phyloP scores from a whole-genome alignment of 1,284 basidiomycete genomes.

The Ceratobasidium sp. region DNA sequence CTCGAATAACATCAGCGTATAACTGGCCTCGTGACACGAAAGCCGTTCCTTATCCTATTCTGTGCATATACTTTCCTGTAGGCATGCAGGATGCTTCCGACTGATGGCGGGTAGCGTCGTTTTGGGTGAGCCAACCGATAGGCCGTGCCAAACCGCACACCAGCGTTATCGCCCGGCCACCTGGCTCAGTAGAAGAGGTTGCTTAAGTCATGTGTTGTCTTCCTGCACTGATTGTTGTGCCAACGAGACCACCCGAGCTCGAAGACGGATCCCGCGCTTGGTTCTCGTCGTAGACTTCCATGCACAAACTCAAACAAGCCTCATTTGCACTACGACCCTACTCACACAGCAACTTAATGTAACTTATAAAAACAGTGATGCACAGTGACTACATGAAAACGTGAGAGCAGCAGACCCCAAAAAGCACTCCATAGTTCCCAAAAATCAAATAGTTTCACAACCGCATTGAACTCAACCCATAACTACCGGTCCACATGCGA shows the following conservation, averaged over 20 bases:
- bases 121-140: too few relatives aligned
- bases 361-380: background rate
- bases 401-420: too few relatives aligned
- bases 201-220: background rate
- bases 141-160: too few relatives aligned
- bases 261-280: background rate
- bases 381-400: background rate
- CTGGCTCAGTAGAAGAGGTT: background rate
- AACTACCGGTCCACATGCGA: constrained; percentile 14
- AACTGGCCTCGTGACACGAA: too few relatives aligned
- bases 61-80: background rate
- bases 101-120: background rate
- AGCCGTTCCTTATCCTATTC: background rate
- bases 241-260: background rate
- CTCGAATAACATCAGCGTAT: too few relatives aligned
- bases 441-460: background rate
- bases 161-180: background rate
- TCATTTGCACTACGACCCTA: too few relatives aligned
- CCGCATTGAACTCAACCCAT: background rate
- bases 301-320: background rate
- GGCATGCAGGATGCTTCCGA: background rate
- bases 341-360: too few relatives aligned
- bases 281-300: background rate
- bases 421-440: too few relatives aligned
- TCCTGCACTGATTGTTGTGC: background rate